Conservation (phyloP, 2,329 filamentous ascomycete species). For the Cordyceps cateniannulata region DNA sequence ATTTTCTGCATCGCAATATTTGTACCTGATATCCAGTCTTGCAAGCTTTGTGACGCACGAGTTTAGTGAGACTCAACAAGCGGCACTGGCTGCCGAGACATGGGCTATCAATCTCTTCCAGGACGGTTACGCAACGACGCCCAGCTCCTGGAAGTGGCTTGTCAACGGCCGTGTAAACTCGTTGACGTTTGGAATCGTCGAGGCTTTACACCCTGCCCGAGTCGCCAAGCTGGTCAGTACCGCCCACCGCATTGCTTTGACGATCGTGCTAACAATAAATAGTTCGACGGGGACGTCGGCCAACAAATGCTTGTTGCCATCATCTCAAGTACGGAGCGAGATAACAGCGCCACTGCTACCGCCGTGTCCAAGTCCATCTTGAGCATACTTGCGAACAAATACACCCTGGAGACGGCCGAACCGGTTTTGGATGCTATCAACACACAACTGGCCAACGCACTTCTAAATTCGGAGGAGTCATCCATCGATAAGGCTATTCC, state of each 20-base stretch:
- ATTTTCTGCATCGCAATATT: slow-evolving; percentile 27
- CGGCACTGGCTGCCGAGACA: slow-evolving; percentile 24
- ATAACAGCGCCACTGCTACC: slow-evolving; percentile 20
- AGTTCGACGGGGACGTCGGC: slow-evolving; percentile 31
- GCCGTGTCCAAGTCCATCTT: slow-evolving; percentile 28
- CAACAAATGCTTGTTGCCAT: slow-evolving; percentile 28
- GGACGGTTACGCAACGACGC: slow-evolving; percentile 20
- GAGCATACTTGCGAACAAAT: slow-evolving; percentile 39
- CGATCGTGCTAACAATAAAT: slow-evolving; percentile 12
- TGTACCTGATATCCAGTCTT: slow-evolving; percentile 29
- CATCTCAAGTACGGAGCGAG: slow-evolving; percentile 17
- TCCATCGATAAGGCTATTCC: slow-evolving; percentile 24
- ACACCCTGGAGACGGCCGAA: slow-evolving; percentile 29
- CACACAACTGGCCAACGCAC: slow-evolving; percentile 17
- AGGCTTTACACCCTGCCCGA: slow-evolving; percentile 27
- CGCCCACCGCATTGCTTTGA: background rate
- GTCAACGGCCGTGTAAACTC: slow-evolving; percentile 24
- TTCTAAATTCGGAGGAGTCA: slow-evolving; percentile 10
- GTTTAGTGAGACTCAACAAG: slow-evolving; percentile 31
- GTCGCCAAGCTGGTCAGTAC: slow-evolving; percentile 30
- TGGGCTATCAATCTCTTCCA: slow-evolving; percentile 33
- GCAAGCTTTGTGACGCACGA: slow-evolving; percentile 32
- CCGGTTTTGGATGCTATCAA: slow-evolving; percentile 23
- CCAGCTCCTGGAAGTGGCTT: slow-evolving; percentile 27
- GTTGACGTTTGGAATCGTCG: slow-evolving; percentile 33